Percentiles rank a stretch among this genome's conserved stretches.
Evolutionary conservation across 805 yeast species (phyloP).

Genomic region (Metschnikowia rubicola): DNA sequence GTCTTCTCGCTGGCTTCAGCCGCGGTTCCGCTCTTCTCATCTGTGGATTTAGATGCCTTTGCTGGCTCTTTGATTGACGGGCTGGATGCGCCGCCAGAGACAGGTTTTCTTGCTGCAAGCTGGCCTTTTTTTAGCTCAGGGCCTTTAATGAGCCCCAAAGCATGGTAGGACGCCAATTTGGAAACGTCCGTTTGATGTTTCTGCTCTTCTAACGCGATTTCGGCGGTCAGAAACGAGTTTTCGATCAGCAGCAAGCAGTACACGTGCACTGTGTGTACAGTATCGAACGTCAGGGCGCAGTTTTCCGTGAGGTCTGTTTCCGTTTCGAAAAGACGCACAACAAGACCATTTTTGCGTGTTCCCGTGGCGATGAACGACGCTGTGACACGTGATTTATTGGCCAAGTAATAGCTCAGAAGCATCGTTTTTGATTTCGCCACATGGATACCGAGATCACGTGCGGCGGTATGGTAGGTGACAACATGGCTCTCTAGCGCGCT

Average conservation of each 20-base stretch:
- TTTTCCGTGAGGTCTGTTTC: conserved; percentile 24
- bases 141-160: conserved; percentile 33
- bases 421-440: conserved; percentile 36
- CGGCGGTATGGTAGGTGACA: conserved; percentile 41
- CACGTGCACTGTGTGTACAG: conserved; percentile 34
- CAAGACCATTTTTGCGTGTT: conserved; percentile 8
- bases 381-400: conserved; percentile 31
- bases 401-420: conserved; percentile 35
- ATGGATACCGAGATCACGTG: conserved; percentile 39
- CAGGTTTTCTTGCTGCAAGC: not conserved
- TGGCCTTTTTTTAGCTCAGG: conserved; percentile 17
- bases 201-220: conserved; percentile 17
- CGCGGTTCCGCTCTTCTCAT: not conserved
- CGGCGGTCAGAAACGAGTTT: conserved; percentile 8
- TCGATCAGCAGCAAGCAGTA: conserved; percentile 32
- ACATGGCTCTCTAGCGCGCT: conserved; percentile 8
- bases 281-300: conserved; percentile 23
- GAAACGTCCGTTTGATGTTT: conserved; percentile 15
- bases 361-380: conserved; percentile 46
- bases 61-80: too few species aligned
- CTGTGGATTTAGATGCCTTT: not conserved
- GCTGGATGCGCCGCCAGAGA: not conserved
- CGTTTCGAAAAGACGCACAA: conserved; percentile 23
- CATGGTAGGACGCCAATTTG: conserved; percentile 18
- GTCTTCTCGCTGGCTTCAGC: not conserved